Base-by-base conservation (phyloP, 169 alveolate species). In the Babesia caballi region DNA sequence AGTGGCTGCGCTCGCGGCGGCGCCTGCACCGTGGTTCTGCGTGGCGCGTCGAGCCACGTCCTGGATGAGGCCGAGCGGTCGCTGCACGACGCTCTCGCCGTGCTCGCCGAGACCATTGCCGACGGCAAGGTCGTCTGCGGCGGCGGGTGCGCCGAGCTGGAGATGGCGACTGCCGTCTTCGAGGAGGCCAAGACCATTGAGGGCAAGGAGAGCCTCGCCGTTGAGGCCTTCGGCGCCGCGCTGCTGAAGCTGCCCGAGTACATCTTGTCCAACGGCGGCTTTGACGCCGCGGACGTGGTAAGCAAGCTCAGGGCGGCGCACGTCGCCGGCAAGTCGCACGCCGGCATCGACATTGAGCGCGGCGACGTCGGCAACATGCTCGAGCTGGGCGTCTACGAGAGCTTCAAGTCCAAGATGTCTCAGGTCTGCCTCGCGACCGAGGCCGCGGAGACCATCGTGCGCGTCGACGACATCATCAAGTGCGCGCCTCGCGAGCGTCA, bases 11-110 rank as follows among this genome's bases (percentile, higher is more conserved):
- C 91, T 61, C 86, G 90, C 84, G 95, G 91, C 86, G 96, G 83
- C 40, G 99, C 99, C 30, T 96, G 99, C 85, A 89, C 98, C 28
- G 96, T 98, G 42, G 96, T 98, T 6, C 91, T 98, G 36, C 92
- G 99, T 68, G 99, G 99, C 30, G 98, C 99, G n/a, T 95, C 98
- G 42, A 86, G 96, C n/a, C 99, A 98, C 85, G 94, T 97, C 28
- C 83, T 98, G 59, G 99, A 97, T 59, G 99, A 98, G 93, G 99
- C 99, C 25, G 99, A 98, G 84, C 93, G 99, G 51, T 95, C 99
- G 17, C 91, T 98, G 27, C 99, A 98, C 88, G 99, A 98, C 78
- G 99, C 99, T 15, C 84, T 98, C 40, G 99, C 99, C 47, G 99
- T 98, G 28, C 90, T 98, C 17, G 76, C 91, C 56, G 97, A 97